Evolutionary conservation across 768 basidiomycete species (phyloP).

Genomic region (Hericium coralloides): DNA sequence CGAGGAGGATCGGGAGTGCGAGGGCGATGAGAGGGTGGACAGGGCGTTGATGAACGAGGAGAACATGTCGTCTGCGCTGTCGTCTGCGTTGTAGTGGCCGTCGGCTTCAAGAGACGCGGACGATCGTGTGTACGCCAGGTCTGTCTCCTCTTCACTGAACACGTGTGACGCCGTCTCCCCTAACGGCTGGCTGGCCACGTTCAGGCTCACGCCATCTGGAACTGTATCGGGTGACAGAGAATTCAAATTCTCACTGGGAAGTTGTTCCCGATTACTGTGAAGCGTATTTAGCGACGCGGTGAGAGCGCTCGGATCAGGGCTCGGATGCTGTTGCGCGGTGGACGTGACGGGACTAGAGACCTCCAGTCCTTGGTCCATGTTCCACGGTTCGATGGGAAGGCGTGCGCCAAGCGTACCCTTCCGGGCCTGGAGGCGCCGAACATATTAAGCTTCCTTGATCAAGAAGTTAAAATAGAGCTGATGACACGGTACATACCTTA

Average conservation of each 20-base stretch:
- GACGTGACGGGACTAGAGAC: not conserved
- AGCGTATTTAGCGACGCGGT: not conserved
- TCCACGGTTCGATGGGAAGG: conserved; percentile 35
- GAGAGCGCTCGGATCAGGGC: not conserved
- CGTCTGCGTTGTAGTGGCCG: conserved; percentile 12
- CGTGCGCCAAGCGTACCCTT: conserved; percentile 34
- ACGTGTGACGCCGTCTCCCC: conserved; percentile 2
- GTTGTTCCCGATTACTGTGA: not conserved
- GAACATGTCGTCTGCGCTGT: conserved; percentile 23
- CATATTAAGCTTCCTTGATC: not conserved
- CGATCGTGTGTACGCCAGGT: conserved; percentile 1
- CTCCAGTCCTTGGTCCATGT: conserved; percentile 16
- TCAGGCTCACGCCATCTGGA: not conserved
- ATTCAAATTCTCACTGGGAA: not conserved
- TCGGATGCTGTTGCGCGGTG: conserved; percentile 5
- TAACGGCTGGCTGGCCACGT: not conserved
- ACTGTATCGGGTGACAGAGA: not conserved
- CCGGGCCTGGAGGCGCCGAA: conserved; percentile 22
- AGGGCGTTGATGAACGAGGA: conserved; percentile 25
- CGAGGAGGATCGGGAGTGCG: conserved; percentile 26
- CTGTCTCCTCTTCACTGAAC: not conserved
- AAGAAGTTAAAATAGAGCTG: not conserved
- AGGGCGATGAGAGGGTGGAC: conserved; percentile 24
- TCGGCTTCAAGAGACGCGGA: conserved; percentile 9
- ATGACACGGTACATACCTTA: conserved; percentile 23